A percentile compares a stretch with the other conserved stretches of the same genome.
Conservation (phyloP, 1,284 basidiomycete genomes). For the Ganoderma lucidum region DNA sequence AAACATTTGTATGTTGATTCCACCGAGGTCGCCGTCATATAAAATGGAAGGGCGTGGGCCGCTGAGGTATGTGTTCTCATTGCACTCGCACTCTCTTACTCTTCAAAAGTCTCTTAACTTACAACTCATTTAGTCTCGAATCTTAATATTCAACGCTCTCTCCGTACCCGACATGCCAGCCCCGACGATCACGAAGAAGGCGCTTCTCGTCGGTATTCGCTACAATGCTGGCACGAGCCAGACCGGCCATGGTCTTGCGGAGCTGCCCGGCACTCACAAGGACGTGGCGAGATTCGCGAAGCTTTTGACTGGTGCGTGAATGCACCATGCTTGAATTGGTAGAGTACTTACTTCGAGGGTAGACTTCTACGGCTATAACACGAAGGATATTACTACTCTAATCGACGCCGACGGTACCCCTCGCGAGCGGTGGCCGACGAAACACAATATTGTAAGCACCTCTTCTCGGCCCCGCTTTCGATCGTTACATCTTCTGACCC, state of each 20-base stretch:
- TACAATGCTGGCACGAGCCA: neutral
- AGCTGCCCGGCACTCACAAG: neutral
- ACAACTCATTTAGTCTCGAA: neutral
- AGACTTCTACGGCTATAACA: neutral
- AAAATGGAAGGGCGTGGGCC: neutral
- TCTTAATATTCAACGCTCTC: neutral
- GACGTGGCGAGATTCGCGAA: neutral
- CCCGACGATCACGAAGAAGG: neutral
- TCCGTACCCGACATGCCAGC: neutral
- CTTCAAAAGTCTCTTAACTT: neutral
- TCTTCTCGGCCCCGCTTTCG: too few relatives aligned
- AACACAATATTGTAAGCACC: conserved; percentile 32
- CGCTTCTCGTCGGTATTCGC: neutral
- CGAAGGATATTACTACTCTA: conserved; percentile 29
- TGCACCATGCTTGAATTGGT: too few relatives aligned
- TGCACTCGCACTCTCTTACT: neutral
- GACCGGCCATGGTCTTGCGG: neutral
- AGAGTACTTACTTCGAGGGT: neutral
- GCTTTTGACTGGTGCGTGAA: neutral
- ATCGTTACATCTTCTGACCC: neutral
- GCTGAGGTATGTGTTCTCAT: neutral
- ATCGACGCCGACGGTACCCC: conserved; percentile 23
- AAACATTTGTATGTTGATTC: neutral
- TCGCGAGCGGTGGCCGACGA: conserved; percentile 25
- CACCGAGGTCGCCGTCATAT: neutral